Conservation (phyloP, 1,284 basidiomycete genomes). For the Microbotryomycetes sp. region DNA sequence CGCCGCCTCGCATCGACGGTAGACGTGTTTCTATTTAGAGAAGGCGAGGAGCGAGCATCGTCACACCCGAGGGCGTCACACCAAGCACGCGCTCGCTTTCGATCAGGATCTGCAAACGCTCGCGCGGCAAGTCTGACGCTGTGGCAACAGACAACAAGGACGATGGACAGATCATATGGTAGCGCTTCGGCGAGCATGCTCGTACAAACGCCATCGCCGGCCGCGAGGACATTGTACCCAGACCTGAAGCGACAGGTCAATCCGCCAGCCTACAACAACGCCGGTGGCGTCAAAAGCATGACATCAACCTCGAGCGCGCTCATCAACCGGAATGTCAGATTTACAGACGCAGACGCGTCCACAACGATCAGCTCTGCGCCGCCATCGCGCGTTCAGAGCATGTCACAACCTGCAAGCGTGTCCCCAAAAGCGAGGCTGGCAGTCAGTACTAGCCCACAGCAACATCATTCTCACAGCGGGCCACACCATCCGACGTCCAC, state of each 20-base stretch:
- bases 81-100: too few relatives aligned
- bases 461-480: background rate
- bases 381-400: background rate
- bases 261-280: too few relatives aligned
- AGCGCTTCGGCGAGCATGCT: constrained; percentile 8
- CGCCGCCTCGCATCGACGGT: background rate
- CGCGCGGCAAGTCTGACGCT: too few relatives aligned
- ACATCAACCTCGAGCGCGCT: background rate
- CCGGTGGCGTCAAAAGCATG: too few relatives aligned
- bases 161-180: constrained; percentile 15
- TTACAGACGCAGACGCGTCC: background rate
- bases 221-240: background rate
- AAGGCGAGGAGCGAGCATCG: background rate
- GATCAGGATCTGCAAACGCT: too few relatives aligned
- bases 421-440: background rate
- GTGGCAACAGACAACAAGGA: background rate
- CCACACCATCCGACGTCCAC: background rate
- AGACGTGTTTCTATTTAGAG: too few relatives aligned
- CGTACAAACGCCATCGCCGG: constrained; percentile 20
- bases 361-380: background rate
- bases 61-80: background rate
- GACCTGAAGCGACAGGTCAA: background rate
- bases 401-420: background rate
- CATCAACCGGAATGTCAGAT: background rate
- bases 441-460: background rate